Percentiles rank a stretch among this genome's conserved stretches.
Evolutionary conservation across 176 grass and related monocot genomes (phyloP).

Genomic region (Themeda triandra): DNA sequence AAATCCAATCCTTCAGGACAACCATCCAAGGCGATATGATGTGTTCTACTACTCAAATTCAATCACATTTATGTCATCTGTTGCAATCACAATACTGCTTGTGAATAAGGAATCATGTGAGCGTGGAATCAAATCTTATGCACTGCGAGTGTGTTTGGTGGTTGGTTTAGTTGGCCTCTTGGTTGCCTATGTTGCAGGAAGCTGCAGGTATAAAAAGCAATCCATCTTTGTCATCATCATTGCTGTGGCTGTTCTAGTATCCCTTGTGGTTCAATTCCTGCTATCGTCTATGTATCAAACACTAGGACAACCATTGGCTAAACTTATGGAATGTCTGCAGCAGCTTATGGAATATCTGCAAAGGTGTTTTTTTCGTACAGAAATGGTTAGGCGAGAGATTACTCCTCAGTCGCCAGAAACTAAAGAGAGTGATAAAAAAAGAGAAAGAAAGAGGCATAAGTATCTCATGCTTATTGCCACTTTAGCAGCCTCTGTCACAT

Average conservation of each 20-base stretch:
- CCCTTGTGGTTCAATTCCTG: slow-evolving; percentile 25
- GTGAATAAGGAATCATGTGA: slow-evolving; percentile 39
- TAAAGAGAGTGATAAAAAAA: not conserved
- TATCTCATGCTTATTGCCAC: slow-evolving; percentile 53
- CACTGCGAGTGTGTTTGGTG: slow-evolving; percentile 21
- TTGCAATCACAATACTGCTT: slow-evolving; percentile 30
- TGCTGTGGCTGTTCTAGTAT: slow-evolving; percentile 15
- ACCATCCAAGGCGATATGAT: slow-evolving; percentile 1
- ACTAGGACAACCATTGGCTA: not conserved
- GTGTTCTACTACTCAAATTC: slow-evolving; percentile 47
- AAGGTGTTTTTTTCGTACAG: not conserved
- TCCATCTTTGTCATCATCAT: slow-evolving; percentile 18
- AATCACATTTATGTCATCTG: slow-evolving; percentile 35
- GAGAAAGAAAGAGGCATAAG: slow-evolving; percentile 32
- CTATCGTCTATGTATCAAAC: not conserved
- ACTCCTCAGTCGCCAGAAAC: not conserved
- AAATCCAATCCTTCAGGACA: slow-evolving; percentile 38
- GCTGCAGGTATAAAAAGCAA: slow-evolving; percentile 22
- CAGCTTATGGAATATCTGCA: not conserved
- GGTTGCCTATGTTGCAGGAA: slow-evolving; percentile 34
- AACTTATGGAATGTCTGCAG: not conserved
- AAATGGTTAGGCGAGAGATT: not conserved
- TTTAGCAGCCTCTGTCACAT: slow-evolving; percentile 47
- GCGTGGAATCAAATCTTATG: slow-evolving; percentile 41
- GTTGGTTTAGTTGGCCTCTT: slow-evolving; percentile 29